Evolutionary conservation across 2,329 filamentous ascomycete genomes (phyloP), one percentile per base, ranked within the genome.

Genomic region (Cryphonectria parasitica): DNA sequence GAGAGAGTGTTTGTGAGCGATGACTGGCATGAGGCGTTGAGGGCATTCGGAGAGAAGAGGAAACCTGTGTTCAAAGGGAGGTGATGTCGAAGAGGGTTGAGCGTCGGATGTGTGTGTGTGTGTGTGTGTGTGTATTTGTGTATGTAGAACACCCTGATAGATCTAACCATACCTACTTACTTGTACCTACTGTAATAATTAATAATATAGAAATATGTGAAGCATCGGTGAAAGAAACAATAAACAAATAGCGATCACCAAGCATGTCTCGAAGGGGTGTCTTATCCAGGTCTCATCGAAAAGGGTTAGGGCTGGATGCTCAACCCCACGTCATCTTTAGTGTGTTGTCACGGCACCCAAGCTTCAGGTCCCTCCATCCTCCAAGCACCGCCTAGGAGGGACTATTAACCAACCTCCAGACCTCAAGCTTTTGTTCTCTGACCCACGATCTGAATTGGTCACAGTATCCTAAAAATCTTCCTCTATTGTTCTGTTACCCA

Each of bases 11-110:
- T 98, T 25, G 87, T 86, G 72, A 97, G 93, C 0, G 90, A 95
- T 78, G 96, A 99, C 84, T 87, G 95, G 72, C 85, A 93, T 77
- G 96, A 98, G 85, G 96, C 96, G 56, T 83, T 99, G 74, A 88
- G 83, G 79, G 96, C 96, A 0, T 99, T 99, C 82, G 82, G 80
- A 71, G 87, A 89, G 78, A 89, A 89, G 85, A 83, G 88, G 74
- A 88, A 85, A 78, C 86, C 88, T 22, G 81, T 86, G 3, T 89
- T 90, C 76, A 87, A 84, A 77, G 86, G 88, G 0, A 80, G 84
- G 28, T 72, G 56, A 72, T 36, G 6, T 34, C 3, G 34, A 22
- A 15, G 39, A 19, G 25, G 39, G 4, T 41, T 22, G 7, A 11
- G 45, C 45, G 45, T 22, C n/a, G 22, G 45, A n/a, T 17, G 39